Percentiles rank a stretch among this genome's conserved stretches.
phyloP scores from a whole-genome alignment of 805 yeast genomes.

The Candida verbasci region DNA sequence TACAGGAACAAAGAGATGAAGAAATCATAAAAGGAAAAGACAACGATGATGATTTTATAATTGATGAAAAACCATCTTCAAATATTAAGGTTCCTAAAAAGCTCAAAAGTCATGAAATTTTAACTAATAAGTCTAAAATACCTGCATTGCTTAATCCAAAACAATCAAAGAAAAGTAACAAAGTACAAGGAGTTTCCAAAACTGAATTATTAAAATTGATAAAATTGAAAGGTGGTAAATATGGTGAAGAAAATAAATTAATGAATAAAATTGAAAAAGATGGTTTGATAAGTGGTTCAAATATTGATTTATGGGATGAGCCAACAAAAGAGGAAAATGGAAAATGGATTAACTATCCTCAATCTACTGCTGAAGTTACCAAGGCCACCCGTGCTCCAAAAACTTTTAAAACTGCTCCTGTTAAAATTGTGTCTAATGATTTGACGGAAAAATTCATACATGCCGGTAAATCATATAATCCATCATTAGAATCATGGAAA shows the following conservation, averaged over 20 bases:
- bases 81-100: constrained; percentile 36
- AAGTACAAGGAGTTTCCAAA: constrained; percentile 60
- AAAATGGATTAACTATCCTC: constrained; percentile 9
- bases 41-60: constrained; percentile 53
- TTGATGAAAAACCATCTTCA: constrained; percentile 50
- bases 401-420: constrained; percentile 50
- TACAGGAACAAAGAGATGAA: constrained; percentile 67
- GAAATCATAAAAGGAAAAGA: constrained; percentile 46
- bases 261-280: constrained; percentile 48
- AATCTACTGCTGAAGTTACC: constrained; percentile 15
- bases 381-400: constrained; percentile 38
- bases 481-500: constrained; percentile 81
- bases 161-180: constrained; percentile 4
- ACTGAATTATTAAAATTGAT: constrained; percentile 62
- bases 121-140: constrained; percentile 69
- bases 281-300: constrained; percentile 46
- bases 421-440: constrained; percentile 48
- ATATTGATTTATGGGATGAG: constrained; percentile 64
- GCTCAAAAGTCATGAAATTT: constrained; percentile 63
- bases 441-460: constrained; percentile 47
- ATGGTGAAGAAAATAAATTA: constrained; percentile 9
- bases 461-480: constrained; percentile 92
- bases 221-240: constrained; percentile 62
- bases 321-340: constrained; percentile 18
- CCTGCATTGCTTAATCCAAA: constrained; percentile 44